phyloP scores from a whole-genome alignment of 2,329 filamentous ascomycete genomes.

The Cadophora gregata region DNA sequence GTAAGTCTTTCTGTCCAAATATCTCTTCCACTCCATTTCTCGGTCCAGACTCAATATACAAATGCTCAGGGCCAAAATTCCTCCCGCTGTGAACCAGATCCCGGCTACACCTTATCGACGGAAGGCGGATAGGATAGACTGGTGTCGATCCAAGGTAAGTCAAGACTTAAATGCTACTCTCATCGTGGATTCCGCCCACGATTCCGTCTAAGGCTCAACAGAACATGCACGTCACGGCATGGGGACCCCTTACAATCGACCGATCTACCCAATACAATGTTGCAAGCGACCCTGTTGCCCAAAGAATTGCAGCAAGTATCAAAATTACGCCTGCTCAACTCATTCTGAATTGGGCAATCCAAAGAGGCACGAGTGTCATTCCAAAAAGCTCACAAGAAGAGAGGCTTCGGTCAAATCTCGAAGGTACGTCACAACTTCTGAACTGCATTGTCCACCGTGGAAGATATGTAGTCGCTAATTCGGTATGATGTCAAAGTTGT shows the following conservation, averaged over 20 bases:
- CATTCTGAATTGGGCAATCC: constrained; percentile 1
- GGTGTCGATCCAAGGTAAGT: constrained; percentile 7
- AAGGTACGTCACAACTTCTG: background rate
- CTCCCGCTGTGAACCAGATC: constrained; percentile 8
- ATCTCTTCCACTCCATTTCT: background rate
- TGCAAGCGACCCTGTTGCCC: constrained; percentile 1
- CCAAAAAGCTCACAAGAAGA: constrained; percentile 16
- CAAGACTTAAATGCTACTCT: background rate
- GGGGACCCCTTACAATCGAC: constrained; percentile 9
- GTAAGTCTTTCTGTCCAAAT: background rate
- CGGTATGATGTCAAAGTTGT: background rate
- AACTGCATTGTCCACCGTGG: background rate
- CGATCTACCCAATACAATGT: constrained; percentile 1
- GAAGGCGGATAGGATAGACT: constrained; percentile 9
- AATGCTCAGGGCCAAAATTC: constrained; percentile 10
- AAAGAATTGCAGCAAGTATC: constrained; percentile 10
- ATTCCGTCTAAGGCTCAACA: background rate
- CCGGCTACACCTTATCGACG: constrained; percentile 7
- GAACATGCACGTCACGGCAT: constrained; percentile 6
- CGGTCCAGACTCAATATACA: background rate
- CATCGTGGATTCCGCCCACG: background rate
- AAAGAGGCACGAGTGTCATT: constrained; percentile 16
- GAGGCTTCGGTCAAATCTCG: constrained; percentile 8
- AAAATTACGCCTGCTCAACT: constrained; percentile 17
- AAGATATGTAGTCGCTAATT: background rate